phyloP scores from a whole-genome alignment of 208 protist genomes.

The Novymonas esmeraldas region DNA sequence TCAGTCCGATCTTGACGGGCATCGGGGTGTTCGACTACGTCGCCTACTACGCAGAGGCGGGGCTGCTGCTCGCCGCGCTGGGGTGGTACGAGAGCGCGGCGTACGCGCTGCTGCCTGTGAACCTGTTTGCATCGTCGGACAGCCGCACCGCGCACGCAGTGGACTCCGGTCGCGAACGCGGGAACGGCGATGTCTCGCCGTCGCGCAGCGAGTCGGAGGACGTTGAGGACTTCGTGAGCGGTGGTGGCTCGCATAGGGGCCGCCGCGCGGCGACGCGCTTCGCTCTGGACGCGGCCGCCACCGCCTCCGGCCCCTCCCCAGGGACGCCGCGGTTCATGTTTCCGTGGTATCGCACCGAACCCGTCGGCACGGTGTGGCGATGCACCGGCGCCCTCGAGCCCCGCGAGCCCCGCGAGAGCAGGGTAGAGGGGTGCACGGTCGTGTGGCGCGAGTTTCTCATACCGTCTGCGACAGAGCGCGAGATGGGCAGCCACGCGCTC shows the following conservation, averaged over 20 bases:
- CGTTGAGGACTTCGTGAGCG: background rate
- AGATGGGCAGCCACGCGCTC: constrained; percentile 4
- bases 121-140: constrained; percentile 1
- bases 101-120: constrained; percentile 33
- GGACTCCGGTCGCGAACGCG: background rate
- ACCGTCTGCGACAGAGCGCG: constrained; percentile 1
- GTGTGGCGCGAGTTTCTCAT: constrained; percentile 12
- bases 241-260: background rate
- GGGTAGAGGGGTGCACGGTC: background rate
- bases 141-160: background rate
- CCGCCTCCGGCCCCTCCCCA: background rate
- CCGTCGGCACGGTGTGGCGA: constrained; percentile 7
- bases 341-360: constrained; percentile 25
- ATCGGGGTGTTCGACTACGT: constrained; percentile 44
- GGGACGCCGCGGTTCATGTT: background rate
- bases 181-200: background rate
- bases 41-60: constrained; percentile 52
- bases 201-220: background rate
- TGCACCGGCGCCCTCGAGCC: background rate
- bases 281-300: background rate
- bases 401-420: background rate
- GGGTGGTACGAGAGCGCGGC: constrained; percentile 45
- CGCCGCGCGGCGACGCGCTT: background rate
- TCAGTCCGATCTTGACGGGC: constrained; percentile 39
- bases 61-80: constrained; percentile 34